Conservation (phyloP, 2,329 filamentous ascomycete species). For the Microdochium trichocladiopsis region DNA sequence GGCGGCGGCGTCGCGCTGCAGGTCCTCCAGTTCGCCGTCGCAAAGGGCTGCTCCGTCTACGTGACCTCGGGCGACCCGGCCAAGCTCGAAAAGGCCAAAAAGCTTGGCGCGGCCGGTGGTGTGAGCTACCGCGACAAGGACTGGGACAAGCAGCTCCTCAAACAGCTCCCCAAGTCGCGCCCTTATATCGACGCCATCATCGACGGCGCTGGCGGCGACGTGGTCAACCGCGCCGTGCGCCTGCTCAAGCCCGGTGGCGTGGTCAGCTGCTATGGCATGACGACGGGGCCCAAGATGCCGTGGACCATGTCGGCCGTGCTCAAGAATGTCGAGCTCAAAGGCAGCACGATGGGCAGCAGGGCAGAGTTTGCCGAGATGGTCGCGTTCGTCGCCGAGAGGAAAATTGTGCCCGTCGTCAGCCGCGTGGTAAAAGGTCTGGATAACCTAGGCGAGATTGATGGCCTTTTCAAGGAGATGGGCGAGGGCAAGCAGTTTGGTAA, state of each 20-base stretch:
- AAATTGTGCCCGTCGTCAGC: slow-evolving; percentile 72
- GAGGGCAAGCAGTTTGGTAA: slow-evolving; percentile 86
- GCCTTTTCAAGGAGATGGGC: slow-evolving; percentile 83
- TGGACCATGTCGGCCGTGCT: slow-evolving; percentile 80
- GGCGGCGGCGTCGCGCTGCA: slow-evolving; percentile 86
- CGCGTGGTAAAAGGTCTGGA: slow-evolving; percentile 66
- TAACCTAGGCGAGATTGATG: slow-evolving; percentile 71
- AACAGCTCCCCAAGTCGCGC: slow-evolving; percentile 55
- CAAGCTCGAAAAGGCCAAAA: slow-evolving; percentile 67
- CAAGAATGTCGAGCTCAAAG: slow-evolving; percentile 80
- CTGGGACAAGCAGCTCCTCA: slow-evolving; percentile 73
- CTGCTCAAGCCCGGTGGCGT: slow-evolving; percentile 76
- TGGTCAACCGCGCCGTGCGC: slow-evolving; percentile 61
- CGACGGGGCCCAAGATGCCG: slow-evolving; percentile 73
- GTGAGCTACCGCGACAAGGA: slow-evolving; percentile 69
- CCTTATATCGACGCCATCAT: slow-evolving; percentile 75
- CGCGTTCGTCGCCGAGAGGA: slow-evolving; percentile 65
- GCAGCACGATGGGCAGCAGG: slow-evolving; percentile 85
- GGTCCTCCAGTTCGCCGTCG: slow-evolving; percentile 72
- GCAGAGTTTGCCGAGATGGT: slow-evolving; percentile 91
- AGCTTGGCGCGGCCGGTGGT: slow-evolving; percentile 73
- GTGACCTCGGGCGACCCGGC: slow-evolving; percentile 69
- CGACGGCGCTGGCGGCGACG: slow-evolving; percentile 84
- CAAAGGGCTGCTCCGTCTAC: slow-evolving; percentile 68
- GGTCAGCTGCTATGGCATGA: slow-evolving; percentile 91